A percentile compares a stretch with the other conserved stretches of the same genome.
Conservation (phyloP, 169 alveolate species). For the Toxoplasma gondii region DNA sequence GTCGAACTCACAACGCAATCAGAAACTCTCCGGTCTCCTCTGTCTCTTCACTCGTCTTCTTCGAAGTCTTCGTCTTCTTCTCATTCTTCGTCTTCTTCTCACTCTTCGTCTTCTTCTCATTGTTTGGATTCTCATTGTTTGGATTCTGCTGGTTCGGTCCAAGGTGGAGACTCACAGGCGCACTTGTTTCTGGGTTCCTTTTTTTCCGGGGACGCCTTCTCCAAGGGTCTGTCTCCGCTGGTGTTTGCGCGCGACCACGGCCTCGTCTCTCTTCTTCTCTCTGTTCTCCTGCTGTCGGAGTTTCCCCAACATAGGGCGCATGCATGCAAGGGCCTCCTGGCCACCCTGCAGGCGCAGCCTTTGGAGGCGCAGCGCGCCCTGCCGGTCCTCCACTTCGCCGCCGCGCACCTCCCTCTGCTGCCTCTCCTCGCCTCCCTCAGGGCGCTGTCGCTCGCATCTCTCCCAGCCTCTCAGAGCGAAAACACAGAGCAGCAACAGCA, state of each 20-base stretch:
- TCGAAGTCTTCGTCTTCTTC: no score
- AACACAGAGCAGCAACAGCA: not conserved
- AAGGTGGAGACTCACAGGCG: no score
- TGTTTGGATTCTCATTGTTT: no score
- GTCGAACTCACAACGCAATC: no score
- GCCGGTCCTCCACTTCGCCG: conserved; percentile 13
- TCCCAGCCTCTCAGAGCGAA: not conserved
- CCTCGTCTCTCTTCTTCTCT: not conserved
- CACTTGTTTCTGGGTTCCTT: no score
- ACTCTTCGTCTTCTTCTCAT: no score
- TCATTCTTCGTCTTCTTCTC: no score
- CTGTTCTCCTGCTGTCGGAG: not conserved
- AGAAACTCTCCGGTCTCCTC: no score
- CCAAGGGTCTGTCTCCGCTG: not conserved
- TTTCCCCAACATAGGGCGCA: not conserved
- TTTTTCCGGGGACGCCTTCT: no score
- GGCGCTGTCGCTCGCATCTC: not conserved
- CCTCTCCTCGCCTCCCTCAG: not conserved
- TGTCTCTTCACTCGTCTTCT: no score
- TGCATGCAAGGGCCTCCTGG: not conserved
- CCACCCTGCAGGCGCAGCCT: not conserved
- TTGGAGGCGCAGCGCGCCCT: conserved; percentile 26
- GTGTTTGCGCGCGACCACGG: not conserved
- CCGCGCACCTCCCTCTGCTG: not conserved
- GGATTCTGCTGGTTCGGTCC: no score